Evolutionary conservation across 768 basidiomycete genomes (phyloP).

Genomic region (Russula dissimulans): DNA sequence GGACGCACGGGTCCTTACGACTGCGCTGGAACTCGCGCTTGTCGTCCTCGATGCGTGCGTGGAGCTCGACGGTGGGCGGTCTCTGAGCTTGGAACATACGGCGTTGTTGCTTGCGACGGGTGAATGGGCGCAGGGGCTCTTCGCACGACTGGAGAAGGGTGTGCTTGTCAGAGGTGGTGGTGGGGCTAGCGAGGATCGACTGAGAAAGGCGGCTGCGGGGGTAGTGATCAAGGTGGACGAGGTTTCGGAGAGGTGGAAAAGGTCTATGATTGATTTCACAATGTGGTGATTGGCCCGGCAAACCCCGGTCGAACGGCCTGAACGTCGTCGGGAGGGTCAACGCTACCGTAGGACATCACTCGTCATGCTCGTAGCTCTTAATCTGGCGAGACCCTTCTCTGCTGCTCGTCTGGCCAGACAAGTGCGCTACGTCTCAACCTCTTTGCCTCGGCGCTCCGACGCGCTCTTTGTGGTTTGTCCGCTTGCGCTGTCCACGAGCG

Average conservation of each 20-base stretch:
- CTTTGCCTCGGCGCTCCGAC: conserved; percentile 53
- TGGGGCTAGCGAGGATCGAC: conserved; percentile 50
- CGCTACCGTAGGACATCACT: background rate
- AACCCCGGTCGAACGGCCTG: background rate
- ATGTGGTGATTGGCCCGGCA: conserved; percentile 18
- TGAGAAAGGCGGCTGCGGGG: conserved; percentile 67
- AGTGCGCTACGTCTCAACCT: conserved; percentile 29
- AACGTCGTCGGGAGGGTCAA: background rate
- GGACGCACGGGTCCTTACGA: conserved; percentile 65
- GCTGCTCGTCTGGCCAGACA: background rate
- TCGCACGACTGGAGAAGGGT: conserved; percentile 57
- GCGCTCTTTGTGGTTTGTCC: conserved; percentile 76
- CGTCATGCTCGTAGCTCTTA: conserved; percentile 11
- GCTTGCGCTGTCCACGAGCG: conserved; percentile 1
- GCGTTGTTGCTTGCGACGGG: conserved; percentile 57
- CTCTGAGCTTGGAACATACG: conserved; percentile 68
- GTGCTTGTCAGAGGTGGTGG: conserved; percentile 51
- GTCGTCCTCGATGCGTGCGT: conserved; percentile 65
- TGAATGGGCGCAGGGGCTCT: conserved; percentile 74
- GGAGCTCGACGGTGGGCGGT: conserved; percentile 68
- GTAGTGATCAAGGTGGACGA: conserved; percentile 76
- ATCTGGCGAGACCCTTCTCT: conserved; percentile 7
- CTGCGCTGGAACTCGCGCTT: conserved; percentile 70
- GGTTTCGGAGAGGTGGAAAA: conserved; percentile 56
- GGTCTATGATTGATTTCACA: conserved; percentile 44